phyloP scores from a whole-genome alignment of 2,329 filamentous ascomycete species.

The Stromatinia cepivora region DNA sequence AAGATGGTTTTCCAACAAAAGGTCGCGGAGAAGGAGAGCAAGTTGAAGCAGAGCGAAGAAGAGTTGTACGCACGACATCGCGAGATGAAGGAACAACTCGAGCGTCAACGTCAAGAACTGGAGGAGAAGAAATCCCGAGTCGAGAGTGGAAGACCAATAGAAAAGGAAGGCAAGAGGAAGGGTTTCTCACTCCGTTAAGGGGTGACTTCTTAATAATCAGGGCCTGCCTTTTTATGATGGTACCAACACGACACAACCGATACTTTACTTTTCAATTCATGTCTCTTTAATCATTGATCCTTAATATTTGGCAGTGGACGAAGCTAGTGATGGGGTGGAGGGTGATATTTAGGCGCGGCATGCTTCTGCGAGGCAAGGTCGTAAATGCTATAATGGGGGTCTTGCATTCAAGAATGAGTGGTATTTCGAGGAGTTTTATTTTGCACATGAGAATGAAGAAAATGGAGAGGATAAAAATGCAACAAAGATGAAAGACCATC shows the following conservation, averaged over 20 bases:
- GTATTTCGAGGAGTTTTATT: slow-evolving; percentile 14
- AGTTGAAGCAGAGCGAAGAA: slow-evolving; percentile 98
- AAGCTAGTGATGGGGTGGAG: slow-evolving; percentile 13
- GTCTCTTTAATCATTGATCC: slow-evolving; percentile 27
- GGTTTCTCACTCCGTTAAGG: slow-evolving; percentile 95
- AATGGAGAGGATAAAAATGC: slow-evolving; percentile 3
- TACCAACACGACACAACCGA: slow-evolving; percentile 20
- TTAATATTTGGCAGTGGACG: slow-evolving; percentile 24
- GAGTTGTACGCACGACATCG: slow-evolving; percentile 96
- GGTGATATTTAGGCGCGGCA: slow-evolving; percentile 13
- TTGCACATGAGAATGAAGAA: slow-evolving; percentile 22
- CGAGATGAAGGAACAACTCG: slow-evolving; percentile 99
- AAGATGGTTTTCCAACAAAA: slow-evolving; percentile 99
- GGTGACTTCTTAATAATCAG: not conserved
- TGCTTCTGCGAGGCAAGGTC: slow-evolving; percentile 23
- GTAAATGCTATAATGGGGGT: slow-evolving; percentile 14
- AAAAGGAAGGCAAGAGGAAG: slow-evolving; percentile 99
- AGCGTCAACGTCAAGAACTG: slow-evolving; percentile 89
- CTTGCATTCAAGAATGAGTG: slow-evolving; percentile 21
- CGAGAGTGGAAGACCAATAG: slow-evolving; percentile 92
- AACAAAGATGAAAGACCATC: slow-evolving; percentile 5
- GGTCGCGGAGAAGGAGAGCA: slow-evolving; percentile 99
- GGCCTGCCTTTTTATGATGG: slow-evolving; percentile 21
- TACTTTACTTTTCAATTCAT: slow-evolving; percentile 25
- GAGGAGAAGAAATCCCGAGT: slow-evolving; percentile 98